A percentile compares a stretch with the other conserved stretches of the same genome.
Evolutionary conservation across 768 basidiomycete genomes (phyloP).

Genomic region (Boletus subcaerulescens): DNA sequence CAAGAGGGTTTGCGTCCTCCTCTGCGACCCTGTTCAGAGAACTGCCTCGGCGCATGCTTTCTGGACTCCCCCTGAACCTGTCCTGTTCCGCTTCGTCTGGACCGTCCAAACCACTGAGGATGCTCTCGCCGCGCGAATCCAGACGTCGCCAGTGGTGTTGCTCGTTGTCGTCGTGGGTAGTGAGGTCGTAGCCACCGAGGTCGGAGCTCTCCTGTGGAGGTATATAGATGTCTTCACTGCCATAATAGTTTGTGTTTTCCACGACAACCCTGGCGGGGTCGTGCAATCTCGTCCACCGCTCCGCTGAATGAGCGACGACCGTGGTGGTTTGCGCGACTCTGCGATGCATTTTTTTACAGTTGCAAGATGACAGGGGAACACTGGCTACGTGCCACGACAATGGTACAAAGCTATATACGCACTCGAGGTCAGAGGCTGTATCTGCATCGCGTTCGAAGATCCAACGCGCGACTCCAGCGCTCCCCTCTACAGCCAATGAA

Average conservation of each 20-base stretch:
- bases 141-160: conserved; percentile 31
- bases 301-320: conserved; percentile 22
- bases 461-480: conserved; percentile 15
- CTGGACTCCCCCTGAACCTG: conserved; percentile 32
- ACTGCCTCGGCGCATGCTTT: conserved; percentile 30
- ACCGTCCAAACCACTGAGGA: conserved; percentile 29
- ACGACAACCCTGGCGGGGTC: conserved; percentile 19
- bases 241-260: conserved; percentile 16
- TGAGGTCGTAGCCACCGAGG: conserved; percentile 21
- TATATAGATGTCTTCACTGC: conserved; percentile 4
- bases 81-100: conserved; percentile 24
- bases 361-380: not conserved
- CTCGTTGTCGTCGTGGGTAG: conserved; percentile 18
- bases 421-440: conserved; percentile 20
- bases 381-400: not conserved
- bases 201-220: conserved; percentile 15
- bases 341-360: conserved; percentile 25
- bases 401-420: conserved; percentile 25
- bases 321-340: conserved; percentile 32
- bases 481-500: conserved; percentile 21
- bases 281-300: conserved; percentile 9
- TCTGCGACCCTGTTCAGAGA: conserved; percentile 39
- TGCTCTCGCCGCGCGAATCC: conserved; percentile 32
- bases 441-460: conserved; percentile 10
- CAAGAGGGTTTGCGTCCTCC: conserved; percentile 23